Conservation (phyloP, 2,329 filamentous ascomycete genomes). For the Pseudocercospora vitis region DNA sequence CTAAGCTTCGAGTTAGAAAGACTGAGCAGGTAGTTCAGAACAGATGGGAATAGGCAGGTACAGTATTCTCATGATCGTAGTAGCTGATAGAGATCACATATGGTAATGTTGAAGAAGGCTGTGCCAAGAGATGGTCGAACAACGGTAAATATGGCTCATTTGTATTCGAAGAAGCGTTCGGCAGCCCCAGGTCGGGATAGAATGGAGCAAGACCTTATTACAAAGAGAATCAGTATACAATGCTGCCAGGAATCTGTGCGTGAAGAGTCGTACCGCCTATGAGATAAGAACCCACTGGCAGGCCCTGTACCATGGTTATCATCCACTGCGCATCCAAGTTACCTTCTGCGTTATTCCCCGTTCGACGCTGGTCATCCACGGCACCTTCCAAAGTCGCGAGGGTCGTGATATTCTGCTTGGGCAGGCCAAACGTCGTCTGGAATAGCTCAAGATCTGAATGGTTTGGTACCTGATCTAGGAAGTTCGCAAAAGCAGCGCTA, state of each 20-base stretch:
- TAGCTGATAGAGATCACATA: constrained; percentile 65
- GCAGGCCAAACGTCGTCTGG: constrained; percentile 39
- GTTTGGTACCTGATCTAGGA: constrained; percentile 53
- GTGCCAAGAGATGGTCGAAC: constrained; percentile 56
- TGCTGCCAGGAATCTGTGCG: too few relatives aligned
- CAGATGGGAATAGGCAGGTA: too few relatives aligned
- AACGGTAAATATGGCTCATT: constrained; percentile 69
- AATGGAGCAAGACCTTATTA: too few relatives aligned
- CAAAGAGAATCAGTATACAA: too few relatives aligned
- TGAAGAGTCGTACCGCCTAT: constrained; percentile 40
- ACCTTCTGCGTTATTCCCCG: constrained; percentile 49
- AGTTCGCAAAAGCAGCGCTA: constrained; percentile 48
- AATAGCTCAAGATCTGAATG: constrained; percentile 48
- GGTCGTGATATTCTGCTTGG: constrained; percentile 49
- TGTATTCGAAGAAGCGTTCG: constrained; percentile 46
- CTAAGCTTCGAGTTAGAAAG: too few relatives aligned
- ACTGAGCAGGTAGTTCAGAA: too few relatives aligned
- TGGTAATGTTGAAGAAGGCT: constrained; percentile 52
- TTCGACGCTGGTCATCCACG: constrained; percentile 24
- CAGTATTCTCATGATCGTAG: constrained; percentile 62
- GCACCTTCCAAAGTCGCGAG: constrained; percentile 31
- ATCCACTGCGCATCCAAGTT: constrained; percentile 66
- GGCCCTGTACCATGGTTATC: constrained; percentile 55
- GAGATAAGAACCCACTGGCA: constrained; percentile 50
- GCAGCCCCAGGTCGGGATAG: constrained; percentile 44